phyloP scores from a whole-genome alignment of 805 yeast species.

The Zygosaccharomyces siamensis region DNA sequence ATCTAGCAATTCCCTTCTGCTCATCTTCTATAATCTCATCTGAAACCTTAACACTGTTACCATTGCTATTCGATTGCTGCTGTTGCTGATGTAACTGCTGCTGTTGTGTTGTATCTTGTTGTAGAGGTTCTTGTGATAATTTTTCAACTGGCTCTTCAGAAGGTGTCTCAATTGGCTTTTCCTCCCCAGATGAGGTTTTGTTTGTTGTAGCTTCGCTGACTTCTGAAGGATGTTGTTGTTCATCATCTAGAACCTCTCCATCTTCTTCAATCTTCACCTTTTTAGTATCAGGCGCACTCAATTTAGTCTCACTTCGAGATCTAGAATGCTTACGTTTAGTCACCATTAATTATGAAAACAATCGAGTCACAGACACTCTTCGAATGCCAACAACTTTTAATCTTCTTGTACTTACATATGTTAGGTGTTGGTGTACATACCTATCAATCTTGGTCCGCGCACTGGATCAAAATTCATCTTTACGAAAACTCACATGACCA shows the following conservation, averaged over 20 bases:
- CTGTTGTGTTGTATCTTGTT: constrained; percentile 16
- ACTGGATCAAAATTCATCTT: not conserved
- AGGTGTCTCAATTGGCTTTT: not conserved
- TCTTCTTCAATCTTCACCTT: constrained; percentile 9
- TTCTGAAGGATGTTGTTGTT: not conserved
- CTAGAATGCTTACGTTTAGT: constrained; percentile 14
- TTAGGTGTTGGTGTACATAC: not conserved
- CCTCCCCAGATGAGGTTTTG: not conserved
- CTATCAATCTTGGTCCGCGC: not conserved
- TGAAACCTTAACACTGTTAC: constrained; percentile 14
- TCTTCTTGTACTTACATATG: not conserved
- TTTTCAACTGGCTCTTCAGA: not conserved
- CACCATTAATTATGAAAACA: constrained; percentile 8
- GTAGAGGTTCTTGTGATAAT: constrained; percentile 17
- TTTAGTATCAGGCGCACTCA: constrained; percentile 12
- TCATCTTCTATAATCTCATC: constrained; percentile 26
- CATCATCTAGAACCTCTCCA: constrained; percentile 2
- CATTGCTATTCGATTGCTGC: constrained; percentile 1
- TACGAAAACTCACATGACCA: constrained; percentile 1
- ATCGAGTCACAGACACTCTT: not conserved
- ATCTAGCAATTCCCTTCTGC: constrained; percentile 38
- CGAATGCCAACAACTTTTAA: not conserved
- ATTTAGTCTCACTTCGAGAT: constrained; percentile 10
- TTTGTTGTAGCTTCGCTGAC: not conserved
- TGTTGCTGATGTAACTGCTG: constrained; percentile 13